Evolutionary conservation across 164 flowering plant species (phyloP).

Genomic region (Buxus sempervirens): DNA sequence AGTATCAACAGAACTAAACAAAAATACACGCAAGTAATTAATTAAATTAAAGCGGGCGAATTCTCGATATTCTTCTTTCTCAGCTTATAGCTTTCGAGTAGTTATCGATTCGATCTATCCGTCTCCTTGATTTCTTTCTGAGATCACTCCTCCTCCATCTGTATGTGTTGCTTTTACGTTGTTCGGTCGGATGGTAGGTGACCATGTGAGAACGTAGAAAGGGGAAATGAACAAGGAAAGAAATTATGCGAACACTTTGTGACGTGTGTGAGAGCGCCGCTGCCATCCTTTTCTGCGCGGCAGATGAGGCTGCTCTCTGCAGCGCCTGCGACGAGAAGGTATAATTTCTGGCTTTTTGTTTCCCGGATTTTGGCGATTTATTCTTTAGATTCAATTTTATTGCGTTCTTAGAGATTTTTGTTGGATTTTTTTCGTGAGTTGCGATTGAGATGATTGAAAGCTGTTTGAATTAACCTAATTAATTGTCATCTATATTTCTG

Average conservation of each 20-base stretch:
- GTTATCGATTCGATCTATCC: not conserved
- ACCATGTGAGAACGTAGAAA: conserved; percentile 11
- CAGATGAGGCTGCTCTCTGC: conserved; percentile 87
- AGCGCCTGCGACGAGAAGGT: conserved; percentile 69
- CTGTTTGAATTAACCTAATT: too few relatives aligned
- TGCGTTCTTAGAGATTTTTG: not conserved
- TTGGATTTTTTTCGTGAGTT: too few relatives aligned
- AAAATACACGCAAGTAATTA: too few relatives aligned
- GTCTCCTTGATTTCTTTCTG: not conserved
- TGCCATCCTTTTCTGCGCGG: conserved; percentile 74
- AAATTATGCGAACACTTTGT: conserved; percentile 70
- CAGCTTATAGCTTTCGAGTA: too few relatives aligned
- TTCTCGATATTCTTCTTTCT: too few relatives aligned
- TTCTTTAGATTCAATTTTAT: not conserved
- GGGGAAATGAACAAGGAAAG: conserved; percentile 24
- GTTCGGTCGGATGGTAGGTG: not conserved
- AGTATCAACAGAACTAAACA: too few relatives aligned
- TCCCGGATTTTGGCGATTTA: too few relatives aligned
- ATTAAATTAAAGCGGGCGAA: too few relatives aligned
- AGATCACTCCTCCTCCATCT: not conserved
- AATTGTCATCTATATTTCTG: too few relatives aligned
- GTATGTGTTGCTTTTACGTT: not conserved
- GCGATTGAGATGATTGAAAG: too few relatives aligned
- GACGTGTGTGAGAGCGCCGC: conserved; percentile 77
- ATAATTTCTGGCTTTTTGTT: not conserved